phyloP scores from a whole-genome alignment of 768 basidiomycete species.

The Kondoa malvinella region DNA sequence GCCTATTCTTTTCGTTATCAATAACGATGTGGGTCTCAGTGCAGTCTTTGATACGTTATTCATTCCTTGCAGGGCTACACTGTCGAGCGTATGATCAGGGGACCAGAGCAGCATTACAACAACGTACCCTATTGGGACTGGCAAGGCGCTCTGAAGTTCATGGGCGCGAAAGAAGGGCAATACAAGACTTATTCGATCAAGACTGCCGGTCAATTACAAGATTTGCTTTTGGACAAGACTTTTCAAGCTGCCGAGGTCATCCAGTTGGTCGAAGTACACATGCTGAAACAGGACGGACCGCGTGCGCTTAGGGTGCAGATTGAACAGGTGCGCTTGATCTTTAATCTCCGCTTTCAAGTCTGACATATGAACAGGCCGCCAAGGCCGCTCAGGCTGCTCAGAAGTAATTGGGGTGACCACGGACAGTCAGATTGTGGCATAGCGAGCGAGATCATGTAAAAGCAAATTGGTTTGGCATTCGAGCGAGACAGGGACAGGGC shows the following conservation, averaged over 20 bases:
- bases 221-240: slow-evolving; percentile 45
- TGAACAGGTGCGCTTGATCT: too few relatives aligned
- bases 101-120: slow-evolving; percentile 23
- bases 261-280: slow-evolving; percentile 63
- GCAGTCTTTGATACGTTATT: not conserved
- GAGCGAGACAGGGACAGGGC: too few relatives aligned
- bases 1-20: slow-evolving; percentile 38
- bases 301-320: slow-evolving; percentile 27
- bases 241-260: slow-evolving; percentile 34
- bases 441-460: too few relatives aligned
- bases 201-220: slow-evolving; percentile 44
- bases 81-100: slow-evolving; percentile 54
- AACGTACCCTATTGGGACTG: slow-evolving; percentile 59
- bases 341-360: too few relatives aligned
- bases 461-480: too few relatives aligned
- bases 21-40: slow-evolving; percentile 27
- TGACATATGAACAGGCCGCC: too few relatives aligned
- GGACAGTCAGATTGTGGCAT: too few relatives aligned
- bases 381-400: too few relatives aligned
- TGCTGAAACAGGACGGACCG: slow-evolving; percentile 58
- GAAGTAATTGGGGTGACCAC: too few relatives aligned
- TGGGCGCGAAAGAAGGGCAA: slow-evolving; percentile 30
- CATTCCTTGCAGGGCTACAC: slow-evolving; percentile 45
- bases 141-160: slow-evolving; percentile 32
- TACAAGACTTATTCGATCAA: slow-evolving; percentile 30